Conservation (phyloP, 768 basidiomycete species). For the Amanita pseudoporphyria region DNA sequence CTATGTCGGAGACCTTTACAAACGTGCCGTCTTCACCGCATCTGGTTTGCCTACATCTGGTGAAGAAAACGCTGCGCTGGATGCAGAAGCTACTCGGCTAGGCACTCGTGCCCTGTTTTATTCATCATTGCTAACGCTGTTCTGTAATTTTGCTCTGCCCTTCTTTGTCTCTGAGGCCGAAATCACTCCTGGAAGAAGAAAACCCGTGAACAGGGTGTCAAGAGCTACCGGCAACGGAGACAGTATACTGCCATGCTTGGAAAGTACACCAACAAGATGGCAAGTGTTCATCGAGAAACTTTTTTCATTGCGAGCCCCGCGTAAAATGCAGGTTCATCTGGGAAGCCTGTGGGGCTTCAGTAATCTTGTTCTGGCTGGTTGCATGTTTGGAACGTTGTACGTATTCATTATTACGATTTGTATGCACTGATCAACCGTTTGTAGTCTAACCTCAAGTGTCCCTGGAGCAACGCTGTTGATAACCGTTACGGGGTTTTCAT, state of each 20-base stretch:
- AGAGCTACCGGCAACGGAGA: no score
- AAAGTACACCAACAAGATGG: not conserved
- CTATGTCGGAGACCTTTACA: slow-evolving; percentile 85
- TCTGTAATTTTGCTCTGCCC: slow-evolving; percentile 63
- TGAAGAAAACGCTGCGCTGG: slow-evolving; percentile 26
- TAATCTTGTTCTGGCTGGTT: slow-evolving; percentile 61
- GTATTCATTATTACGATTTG: slow-evolving; percentile 19
- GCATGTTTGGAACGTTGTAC: slow-evolving; percentile 81
- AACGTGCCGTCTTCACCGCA: slow-evolving; percentile 20
- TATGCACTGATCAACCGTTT: not conserved
- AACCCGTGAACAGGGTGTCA: not conserved
- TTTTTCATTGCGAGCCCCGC: slow-evolving; percentile 23
- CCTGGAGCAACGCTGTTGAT: slow-evolving; percentile 67
- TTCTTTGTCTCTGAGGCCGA: slow-evolving; percentile 38
- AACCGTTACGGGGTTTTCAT: slow-evolving; percentile 78
- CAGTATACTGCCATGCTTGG: no score
- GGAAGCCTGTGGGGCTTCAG: slow-evolving; percentile 71
- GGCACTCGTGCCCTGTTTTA: slow-evolving; percentile 81
- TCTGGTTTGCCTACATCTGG: slow-evolving; percentile 19
- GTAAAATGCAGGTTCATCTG: slow-evolving; percentile 47
- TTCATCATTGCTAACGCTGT: slow-evolving; percentile 60
- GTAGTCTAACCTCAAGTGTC: slow-evolving; percentile 65
- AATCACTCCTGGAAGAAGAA: not conserved
- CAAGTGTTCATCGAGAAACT: not conserved
- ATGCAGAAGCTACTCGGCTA: slow-evolving; percentile 68